phyloP scores from a whole-genome alignment of 1,284 basidiomycete genomes.

The Cryptococcus jaspeensis region DNA sequence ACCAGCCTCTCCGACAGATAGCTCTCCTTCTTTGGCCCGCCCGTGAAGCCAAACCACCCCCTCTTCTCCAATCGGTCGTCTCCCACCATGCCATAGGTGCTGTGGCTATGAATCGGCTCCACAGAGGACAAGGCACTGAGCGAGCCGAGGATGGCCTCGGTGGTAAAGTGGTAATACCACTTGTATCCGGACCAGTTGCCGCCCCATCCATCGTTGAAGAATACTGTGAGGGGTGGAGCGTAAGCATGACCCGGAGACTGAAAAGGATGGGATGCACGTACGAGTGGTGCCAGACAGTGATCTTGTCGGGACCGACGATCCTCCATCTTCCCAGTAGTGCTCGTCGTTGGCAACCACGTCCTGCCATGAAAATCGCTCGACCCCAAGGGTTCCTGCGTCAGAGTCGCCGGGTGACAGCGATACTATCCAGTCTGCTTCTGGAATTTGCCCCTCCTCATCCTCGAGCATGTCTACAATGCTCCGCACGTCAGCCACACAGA shows the following conservation, averaged over 20 bases:
- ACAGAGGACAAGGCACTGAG: constrained; percentile 7
- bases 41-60: background rate
- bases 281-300: background rate
- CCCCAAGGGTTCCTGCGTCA: background rate
- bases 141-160: constrained; percentile 7
- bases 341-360: background rate
- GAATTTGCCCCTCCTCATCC: background rate
- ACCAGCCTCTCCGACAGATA: constrained; percentile 14
- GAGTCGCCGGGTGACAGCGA: background rate
- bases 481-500: background rate
- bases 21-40: background rate
- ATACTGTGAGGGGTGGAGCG: background rate
- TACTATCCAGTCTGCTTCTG: background rate
- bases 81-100: no score
- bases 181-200: constrained; percentile 11
- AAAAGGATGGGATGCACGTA: background rate
- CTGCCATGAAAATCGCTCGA: background rate
- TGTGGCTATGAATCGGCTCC: background rate
- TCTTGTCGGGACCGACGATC: background rate
- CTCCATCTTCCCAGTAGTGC: no score
- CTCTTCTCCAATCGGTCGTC: background rate
- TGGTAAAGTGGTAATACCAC: constrained; percentile 12
- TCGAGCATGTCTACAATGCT: background rate
- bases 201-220: constrained; percentile 10
- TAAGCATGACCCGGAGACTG: background rate